Base-by-base conservation (phyloP, 2,329 filamentous ascomycete genomes). In the Metarhizium sp. region DNA sequence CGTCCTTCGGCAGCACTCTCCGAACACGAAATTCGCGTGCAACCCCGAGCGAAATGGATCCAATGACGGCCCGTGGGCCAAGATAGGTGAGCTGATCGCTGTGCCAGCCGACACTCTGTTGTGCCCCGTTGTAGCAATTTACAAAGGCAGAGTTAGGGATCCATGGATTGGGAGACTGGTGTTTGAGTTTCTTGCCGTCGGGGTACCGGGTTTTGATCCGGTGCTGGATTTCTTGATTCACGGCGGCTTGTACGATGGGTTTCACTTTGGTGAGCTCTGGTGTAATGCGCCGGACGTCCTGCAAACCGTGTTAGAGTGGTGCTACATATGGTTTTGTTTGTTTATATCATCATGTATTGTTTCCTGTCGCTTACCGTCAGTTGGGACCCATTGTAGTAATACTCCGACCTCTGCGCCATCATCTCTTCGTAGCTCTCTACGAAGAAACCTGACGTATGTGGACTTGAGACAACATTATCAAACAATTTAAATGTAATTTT, bases 11-110 rank as follows among this genome's bases (percentile, higher is more conserved):
- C 13, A 92, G 71, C 54, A 95, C 82, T 40, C 84, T 81, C 29
- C 92, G 85, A 0, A 97, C 87, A 6, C 94, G 86, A 64, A 99
- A 97, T 68, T 96, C 91, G 10, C 94, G 81, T n/a, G 90, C 85
- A 0, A 97, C 94, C 1, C 94, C 94, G 0, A 99, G 78, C 42
- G 90, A 95, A 6, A 99, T 73, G 50, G 90, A 95, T 0, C 92
- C 94, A 57, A 97, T 97, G 25, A 95, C 79, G 6, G 92, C 83
- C 7, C 88, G 84, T 0, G 94, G 94, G 0, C 94, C 94, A 1
- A 97, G 80, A 65, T 97, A 97, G 0, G 92, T 96, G 16, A 96
- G 77, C 63, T 96, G 89, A 67, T 99, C 94, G 40, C 88, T 85
- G 70, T 99, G 94, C 71, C 90, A 97, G 36, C 94, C 94, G 0